These are phyloP conservation scores for Hygrocybe punicea DNA, from an alignment of 768 basidiomycete genomes.

Conservation along the genomic window DNA sequence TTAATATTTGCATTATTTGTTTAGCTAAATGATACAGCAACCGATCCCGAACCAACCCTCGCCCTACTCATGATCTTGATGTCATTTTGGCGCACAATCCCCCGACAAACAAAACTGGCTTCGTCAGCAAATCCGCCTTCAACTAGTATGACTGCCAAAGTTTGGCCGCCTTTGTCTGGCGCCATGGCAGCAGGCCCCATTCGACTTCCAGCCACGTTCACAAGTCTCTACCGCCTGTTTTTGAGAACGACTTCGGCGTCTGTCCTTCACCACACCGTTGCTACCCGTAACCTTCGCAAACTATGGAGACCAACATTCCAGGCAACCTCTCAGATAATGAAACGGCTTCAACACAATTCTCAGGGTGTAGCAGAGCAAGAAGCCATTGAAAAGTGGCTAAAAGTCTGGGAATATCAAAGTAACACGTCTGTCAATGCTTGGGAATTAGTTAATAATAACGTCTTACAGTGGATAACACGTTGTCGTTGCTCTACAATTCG, in stretches of 20 bases:
- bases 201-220: constrained; percentile 41
- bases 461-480: constrained; percentile 60
- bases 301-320: constrained; percentile 58
- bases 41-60: too few relatives aligned
- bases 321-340: constrained; percentile 43
- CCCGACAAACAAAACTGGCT: too few relatives aligned
- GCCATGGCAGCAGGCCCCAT: too few relatives aligned
- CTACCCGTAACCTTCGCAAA: constrained; percentile 43
- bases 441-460: not conserved
- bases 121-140: too few relatives aligned
- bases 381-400: constrained; percentile 42
- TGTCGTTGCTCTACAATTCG: constrained; percentile 60
- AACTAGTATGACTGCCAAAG: too few relatives aligned
- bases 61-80: too few relatives aligned
- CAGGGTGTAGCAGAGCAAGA: constrained; percentile 26
- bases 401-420: constrained; percentile 57
- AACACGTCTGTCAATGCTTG: constrained; percentile 12
- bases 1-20: too few relatives aligned
- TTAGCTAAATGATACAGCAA: too few relatives aligned
- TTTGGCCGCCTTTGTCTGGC: too few relatives aligned
- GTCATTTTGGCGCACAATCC: too few relatives aligned
- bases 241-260: constrained; percentile 55
- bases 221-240: constrained; percentile 58
- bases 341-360: constrained; percentile 36
- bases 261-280: constrained; percentile 49